Evolutionary conservation across 73 alveolate genomes (phyloP).

Genomic region (Paramecium biaurelia): DNA sequence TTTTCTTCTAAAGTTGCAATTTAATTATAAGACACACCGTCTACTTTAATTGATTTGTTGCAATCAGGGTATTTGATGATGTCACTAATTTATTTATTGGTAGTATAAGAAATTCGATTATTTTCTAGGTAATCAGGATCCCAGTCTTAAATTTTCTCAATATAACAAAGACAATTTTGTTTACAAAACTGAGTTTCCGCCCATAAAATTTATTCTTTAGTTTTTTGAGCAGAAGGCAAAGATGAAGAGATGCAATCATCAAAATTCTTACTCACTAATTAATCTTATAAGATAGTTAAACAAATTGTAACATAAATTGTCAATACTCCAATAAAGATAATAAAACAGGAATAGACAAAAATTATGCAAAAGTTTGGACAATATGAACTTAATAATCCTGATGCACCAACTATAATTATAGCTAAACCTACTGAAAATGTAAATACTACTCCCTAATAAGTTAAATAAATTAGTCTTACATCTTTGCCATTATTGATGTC

Average conservation of each 20-base stretch:
- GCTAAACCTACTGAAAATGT: constrained; percentile 20
- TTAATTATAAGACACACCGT: neutral
- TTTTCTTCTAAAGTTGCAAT: neutral
- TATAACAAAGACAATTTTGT: neutral
- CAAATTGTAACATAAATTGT: neutral
- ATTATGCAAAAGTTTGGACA: neutral
- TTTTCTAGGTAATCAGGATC: neutral
- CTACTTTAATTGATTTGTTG: neutral
- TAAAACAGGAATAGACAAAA: neutral
- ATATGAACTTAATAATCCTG: neutral
- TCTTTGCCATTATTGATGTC: neutral
- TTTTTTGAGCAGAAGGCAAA: neutral
- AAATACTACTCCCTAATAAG: neutral
- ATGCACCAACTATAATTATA: neutral
- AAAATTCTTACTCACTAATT: neutral
- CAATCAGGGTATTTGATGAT: neutral
- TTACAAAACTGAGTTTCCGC: constrained; percentile 10
- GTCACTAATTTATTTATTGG: neutral
- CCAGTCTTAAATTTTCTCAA: neutral
- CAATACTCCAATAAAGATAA: neutral
- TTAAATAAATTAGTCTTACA: neutral
- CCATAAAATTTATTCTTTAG: constrained; percentile 23
- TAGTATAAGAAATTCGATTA: neutral
- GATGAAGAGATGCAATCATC: neutral
- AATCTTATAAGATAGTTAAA: neutral